Evolutionary conservation across 176 grass and related monocot species (phyloP), one percentile per base, ranked within the genome.

Genomic region (Pharus latifolius): DNA sequence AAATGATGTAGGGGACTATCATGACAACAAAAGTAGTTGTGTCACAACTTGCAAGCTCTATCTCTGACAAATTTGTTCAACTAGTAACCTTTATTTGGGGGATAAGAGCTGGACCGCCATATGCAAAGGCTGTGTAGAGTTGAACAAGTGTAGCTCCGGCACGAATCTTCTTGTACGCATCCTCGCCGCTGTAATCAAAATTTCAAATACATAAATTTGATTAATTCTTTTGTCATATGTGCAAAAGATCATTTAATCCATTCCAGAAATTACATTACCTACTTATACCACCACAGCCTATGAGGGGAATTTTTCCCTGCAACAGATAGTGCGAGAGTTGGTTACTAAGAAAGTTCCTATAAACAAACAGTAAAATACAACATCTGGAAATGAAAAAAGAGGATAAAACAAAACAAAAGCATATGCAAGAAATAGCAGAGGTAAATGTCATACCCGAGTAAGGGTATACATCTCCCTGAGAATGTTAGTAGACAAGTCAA

Each of bases 151-250:
- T 99, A 55, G 90, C 95, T 72, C 90, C 95, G 49, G 95, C 73
- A 23, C 84, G 90, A 31, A 99, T 94, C 68, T 99, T 99, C 75
- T 94, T 99, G 77, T 99, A 99, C 64, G 95, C 95, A 74, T 99
- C 90, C 72, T 99, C 87, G 0, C 95, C 95, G 7, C 95, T 94
- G 73, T 18, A 65, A 67, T 81, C 51, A n/a, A n/a, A n/a, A n/a
- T n/a, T n/a, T n/a, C n/a, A 51, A 17, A 58, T 52, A 67, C 37
- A 66, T 41, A 29, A 53, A 58, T 16, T 49, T 63, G 30, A 62
- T 77, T 52, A 49, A 75, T 74, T 73, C 41, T 48, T 48, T 27
- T 37, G 44, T 15, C 49, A 13, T 3, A 79, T 49, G n/a, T 65
- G 33, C 28, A 23, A 60, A 63, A 10, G 18, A 60, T n/a, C 0